Conservation (phyloP, 768 basidiomycete species). For the Russula brevipes region DNA sequence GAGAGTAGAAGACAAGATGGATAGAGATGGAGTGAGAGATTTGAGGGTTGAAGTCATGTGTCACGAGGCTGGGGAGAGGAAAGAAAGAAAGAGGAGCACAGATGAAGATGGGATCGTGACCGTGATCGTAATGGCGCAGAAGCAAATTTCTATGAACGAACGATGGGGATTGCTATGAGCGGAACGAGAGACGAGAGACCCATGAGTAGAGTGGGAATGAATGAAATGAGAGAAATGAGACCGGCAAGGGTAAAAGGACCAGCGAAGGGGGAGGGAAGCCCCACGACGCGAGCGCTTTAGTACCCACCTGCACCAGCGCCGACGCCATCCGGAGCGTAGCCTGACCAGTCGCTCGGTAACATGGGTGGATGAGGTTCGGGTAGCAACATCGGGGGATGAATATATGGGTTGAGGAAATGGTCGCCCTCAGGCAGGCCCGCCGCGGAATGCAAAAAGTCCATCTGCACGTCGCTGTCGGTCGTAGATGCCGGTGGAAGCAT, state of each 20-base stretch:
- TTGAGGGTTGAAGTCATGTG: conserved; percentile 3
- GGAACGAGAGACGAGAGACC: conserved; percentile 11
- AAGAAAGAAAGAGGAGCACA: not conserved
- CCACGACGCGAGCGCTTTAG: conserved; percentile 32
- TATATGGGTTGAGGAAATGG: conserved; percentile 47
- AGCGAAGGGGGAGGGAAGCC: not conserved
- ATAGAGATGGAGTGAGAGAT: conserved; percentile 1
- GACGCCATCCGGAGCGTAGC: conserved; percentile 24
- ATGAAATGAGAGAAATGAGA: conserved; percentile 13
- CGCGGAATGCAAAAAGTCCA: conserved; percentile 69
- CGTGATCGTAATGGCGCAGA: conserved; percentile 11
- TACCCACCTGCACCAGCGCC: conserved; percentile 28
- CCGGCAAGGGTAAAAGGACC: not conserved
- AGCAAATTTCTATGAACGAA: conserved; percentile 22
- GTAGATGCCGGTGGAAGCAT: conserved; percentile 45
- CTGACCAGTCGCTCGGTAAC: conserved; percentile 34
- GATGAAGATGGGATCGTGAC: conserved; percentile 11
- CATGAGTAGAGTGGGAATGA: conserved; percentile 10
- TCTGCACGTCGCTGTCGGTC: conserved; percentile 50
- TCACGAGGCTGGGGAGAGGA: not conserved
- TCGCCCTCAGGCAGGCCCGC: conserved; percentile 59
- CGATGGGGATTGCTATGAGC: conserved; percentile 16
- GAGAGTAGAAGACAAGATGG: not conserved
- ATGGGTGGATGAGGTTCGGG: conserved; percentile 39
- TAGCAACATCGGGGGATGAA: conserved; percentile 53